These are phyloP conservation scores for Monascus ruber DNA, from an alignment of 2,329 filamentous ascomycete species.

Conservation along the genomic window DNA sequence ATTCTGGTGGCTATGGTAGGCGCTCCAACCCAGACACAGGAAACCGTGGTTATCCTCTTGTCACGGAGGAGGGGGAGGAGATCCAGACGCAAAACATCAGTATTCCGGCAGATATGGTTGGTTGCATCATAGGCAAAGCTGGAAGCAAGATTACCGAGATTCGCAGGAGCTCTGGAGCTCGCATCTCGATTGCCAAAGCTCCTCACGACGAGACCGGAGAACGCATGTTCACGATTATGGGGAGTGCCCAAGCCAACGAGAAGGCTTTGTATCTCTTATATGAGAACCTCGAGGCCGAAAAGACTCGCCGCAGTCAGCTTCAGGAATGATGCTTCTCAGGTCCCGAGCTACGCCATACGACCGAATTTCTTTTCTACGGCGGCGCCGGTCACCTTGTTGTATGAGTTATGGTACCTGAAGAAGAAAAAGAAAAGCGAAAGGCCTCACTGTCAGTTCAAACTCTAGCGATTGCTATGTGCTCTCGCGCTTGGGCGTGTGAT, in stretches of 20 bases:
- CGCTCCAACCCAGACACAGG: constrained; percentile 75
- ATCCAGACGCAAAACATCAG: constrained; percentile 99
- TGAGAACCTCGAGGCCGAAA: constrained; percentile 97
- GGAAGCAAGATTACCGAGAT: constrained; percentile 99
- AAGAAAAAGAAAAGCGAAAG: too few relatives aligned
- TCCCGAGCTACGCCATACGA: too few relatives aligned
- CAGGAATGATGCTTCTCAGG: constrained; percentile 36
- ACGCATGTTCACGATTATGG: constrained; percentile 99
- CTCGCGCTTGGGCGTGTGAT: too few relatives aligned
- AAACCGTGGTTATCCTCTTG: constrained; percentile 69
- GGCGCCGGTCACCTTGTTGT: too few relatives aligned
- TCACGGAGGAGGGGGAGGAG: constrained; percentile 93
- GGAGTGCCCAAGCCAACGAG: constrained; percentile 85
- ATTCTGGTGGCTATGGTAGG: constrained; percentile 54
- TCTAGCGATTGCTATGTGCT: too few relatives aligned
- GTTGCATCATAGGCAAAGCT: constrained; percentile 92
- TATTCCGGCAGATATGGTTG: constrained; percentile 98
- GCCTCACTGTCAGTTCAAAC: too few relatives aligned
- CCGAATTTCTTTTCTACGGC: too few relatives aligned
- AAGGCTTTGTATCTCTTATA: constrained; percentile 92
- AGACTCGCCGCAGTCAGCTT: constrained; percentile 89
- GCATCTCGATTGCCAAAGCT: constrained; percentile 95
- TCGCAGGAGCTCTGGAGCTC: constrained; percentile 86
- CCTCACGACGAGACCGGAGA: constrained; percentile 96
- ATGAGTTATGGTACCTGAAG: too few relatives aligned